Evolutionary conservation across 2,329 filamentous ascomycete genomes (phyloP).

Genomic region (Penicillium sp.): DNA sequence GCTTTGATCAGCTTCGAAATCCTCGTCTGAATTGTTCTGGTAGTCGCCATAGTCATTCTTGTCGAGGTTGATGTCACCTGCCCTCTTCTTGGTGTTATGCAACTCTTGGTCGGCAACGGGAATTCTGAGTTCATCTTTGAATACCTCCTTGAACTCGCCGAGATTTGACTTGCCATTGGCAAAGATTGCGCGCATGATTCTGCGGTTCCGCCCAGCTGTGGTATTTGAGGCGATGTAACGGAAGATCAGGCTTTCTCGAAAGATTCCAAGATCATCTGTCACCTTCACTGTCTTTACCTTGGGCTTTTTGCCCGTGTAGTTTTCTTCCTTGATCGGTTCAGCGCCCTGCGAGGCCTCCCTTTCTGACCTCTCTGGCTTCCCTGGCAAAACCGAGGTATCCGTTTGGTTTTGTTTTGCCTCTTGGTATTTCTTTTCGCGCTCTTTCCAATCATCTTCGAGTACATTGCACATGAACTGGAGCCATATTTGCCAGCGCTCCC

Average conservation of each 20-base stretch:
- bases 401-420: conserved; percentile 20
- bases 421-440: conserved; percentile 21
- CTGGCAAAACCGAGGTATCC: background rate
- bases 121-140: conserved; percentile 39
- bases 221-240: conserved; percentile 33
- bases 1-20: conserved; percentile 18
- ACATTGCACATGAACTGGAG: conserved; percentile 57
- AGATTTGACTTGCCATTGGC: conserved; percentile 34
- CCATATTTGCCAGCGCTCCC: conserved; percentile 75
- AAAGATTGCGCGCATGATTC: conserved; percentile 42
- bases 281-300: background rate
- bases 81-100: conserved; percentile 31
- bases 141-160: conserved; percentile 40
- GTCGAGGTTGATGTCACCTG: conserved; percentile 39
- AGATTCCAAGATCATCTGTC: conserved; percentile 11
- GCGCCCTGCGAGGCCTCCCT: conserved; percentile 15
- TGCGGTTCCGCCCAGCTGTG: conserved; percentile 30
- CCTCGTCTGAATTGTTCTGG: conserved; percentile 32
- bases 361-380: conserved; percentile 11
- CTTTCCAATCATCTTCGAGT: conserved; percentile 39
- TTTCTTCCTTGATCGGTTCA: background rate
- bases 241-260: conserved; percentile 37
- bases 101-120: conserved; percentile 19
- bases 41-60: conserved; percentile 42
- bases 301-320: conserved; percentile 1